Evolutionary conservation across 805 yeast genomes (phyloP), one percentile per base, ranked within the genome.

Genomic region (Yarrowia keelungensis): DNA sequence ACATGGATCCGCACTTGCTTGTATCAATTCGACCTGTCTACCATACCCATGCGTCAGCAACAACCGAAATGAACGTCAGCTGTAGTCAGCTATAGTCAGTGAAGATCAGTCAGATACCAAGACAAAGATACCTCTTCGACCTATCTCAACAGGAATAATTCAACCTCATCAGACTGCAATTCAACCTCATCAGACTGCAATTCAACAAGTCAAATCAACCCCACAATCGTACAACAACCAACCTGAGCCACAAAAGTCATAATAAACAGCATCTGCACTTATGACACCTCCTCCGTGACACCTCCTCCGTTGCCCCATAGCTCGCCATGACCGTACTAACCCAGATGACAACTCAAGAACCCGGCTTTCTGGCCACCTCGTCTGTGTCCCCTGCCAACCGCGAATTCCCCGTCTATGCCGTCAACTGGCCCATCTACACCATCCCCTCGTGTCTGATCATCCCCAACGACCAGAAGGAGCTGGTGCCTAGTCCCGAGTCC

Each of bases 361-460:
- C 65, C 46, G 65, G 65, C 50, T 59, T 59, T 59, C 51, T 59
- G 42, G 65, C 65, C 50, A 59, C 65, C 16, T 43, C 65, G 10
- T 43, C 65, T 8, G 65, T 45, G 51, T 59, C 65, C 5, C 51
- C 65, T 0, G 45, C 65, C 51, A 59, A 43, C 50, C 51, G 67
- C 19, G 67, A 62, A 15, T 62, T 62, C 8, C 54, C 56, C 7
- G 67, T 47, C 26, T 76, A 71, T 69, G 74, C 76, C 7, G 70
- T 74, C 64, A 71, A 71, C 59, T 77, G 70, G 70, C 78, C 79
- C n/a, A 70, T 73, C 41, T 74, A 74, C 64, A 32, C 68, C 0
- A 67, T 75, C 12, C 75, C 76, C 5, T 59, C 66, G 15, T 67
- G 65, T 26, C 53, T 62, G 10, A 39, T 49, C 36, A 62, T 59